Conservation (phyloP, 225 moss, liverwort and hornwort species). For the Bryoerythrophyllum caledonicum region DNA sequence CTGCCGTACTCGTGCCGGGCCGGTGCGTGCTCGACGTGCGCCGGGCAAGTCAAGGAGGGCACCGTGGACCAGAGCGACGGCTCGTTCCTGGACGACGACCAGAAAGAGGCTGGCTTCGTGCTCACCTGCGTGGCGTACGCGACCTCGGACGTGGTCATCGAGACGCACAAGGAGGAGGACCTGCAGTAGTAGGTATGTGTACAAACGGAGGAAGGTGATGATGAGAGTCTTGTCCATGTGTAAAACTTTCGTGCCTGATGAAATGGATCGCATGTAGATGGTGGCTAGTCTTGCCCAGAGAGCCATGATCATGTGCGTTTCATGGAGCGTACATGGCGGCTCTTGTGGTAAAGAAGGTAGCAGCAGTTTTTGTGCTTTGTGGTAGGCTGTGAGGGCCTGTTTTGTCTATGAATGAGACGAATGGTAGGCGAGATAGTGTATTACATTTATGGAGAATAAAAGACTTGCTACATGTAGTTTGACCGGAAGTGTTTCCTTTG, state of each 20-base stretch:
- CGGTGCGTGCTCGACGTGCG: constrained; percentile 58
- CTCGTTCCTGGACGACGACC: constrained; percentile 42
- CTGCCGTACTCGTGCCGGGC: constrained; percentile 62
- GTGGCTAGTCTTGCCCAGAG: background rate
- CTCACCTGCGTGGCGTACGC: constrained; percentile 56
- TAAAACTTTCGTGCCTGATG: too few species aligned
- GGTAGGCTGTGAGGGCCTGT: background rate
- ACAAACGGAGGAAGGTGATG: background rate
- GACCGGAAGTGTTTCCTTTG: background rate
- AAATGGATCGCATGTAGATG: background rate
- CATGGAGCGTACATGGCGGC: background rate
- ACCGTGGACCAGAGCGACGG: constrained; percentile 54
- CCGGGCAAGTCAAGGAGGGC: constrained; percentile 35
- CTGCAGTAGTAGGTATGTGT: constrained; percentile 16
- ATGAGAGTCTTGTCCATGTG: too few species aligned
- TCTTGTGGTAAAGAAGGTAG: background rate
- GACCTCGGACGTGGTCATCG: constrained; percentile 53
- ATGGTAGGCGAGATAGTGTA: background rate
- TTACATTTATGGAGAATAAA: background rate
- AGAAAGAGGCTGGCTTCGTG: constrained; percentile 33
- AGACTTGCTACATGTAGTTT: constrained; percentile 12
- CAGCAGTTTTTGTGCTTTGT: constrained; percentile 1
- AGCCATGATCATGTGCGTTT: background rate
- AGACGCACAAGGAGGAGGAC: constrained; percentile 55
- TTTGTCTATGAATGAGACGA: constrained; percentile 5